Percentiles rank a stretch among this genome's conserved stretches.
phyloP scores from a whole-genome alignment of 2,329 filamentous ascomycete species.

The Trichoderma atroviride region DNA sequence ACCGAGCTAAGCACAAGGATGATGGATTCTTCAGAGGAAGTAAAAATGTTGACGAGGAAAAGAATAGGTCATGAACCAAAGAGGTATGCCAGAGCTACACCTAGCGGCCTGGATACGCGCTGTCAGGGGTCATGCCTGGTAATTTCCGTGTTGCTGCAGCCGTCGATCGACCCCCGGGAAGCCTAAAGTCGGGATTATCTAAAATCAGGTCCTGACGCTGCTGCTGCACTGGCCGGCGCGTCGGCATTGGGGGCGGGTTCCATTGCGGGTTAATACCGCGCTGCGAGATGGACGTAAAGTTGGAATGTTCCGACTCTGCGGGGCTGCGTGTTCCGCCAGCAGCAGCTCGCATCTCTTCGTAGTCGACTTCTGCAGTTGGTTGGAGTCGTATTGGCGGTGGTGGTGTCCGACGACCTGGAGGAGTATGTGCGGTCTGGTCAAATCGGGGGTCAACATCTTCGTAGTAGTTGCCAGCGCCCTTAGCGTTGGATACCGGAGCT shows the following conservation, averaged over 20 bases:
- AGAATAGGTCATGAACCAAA: background rate
- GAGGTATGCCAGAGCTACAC: constrained; percentile 28
- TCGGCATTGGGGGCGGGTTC: constrained; percentile 58
- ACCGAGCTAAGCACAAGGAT: background rate
- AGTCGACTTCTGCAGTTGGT: constrained; percentile 47
- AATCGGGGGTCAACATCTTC: constrained; percentile 94
- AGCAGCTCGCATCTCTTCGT: constrained; percentile 64
- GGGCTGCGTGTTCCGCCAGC: constrained; percentile 65
- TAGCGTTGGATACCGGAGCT: constrained; percentile 40
- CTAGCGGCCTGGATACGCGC: constrained; percentile 52
- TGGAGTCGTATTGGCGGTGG: constrained; percentile 23
- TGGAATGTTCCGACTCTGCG: constrained; percentile 75
- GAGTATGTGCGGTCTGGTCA: constrained; percentile 40
- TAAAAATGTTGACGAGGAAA: background rate
- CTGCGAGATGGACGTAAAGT: constrained; percentile 90
- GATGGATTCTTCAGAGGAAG: background rate
- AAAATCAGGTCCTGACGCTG: constrained; percentile 73
- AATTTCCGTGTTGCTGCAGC: constrained; percentile 34
- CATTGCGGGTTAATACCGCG: constrained; percentile 86
- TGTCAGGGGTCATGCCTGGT: constrained; percentile 54
- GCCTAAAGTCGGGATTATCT: constrained; percentile 83
- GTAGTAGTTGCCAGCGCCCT: constrained; percentile 65
- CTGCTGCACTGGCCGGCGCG: constrained; percentile 52
- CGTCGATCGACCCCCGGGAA: constrained; percentile 54
- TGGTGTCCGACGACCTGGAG: constrained; percentile 26